Percentiles rank a stretch among this genome's conserved stretches.
These are phyloP conservation scores for Trichoderma gamsii DNA, from an alignment of 495 filamentous ascomycete genomes.

Conservation along the genomic window DNA sequence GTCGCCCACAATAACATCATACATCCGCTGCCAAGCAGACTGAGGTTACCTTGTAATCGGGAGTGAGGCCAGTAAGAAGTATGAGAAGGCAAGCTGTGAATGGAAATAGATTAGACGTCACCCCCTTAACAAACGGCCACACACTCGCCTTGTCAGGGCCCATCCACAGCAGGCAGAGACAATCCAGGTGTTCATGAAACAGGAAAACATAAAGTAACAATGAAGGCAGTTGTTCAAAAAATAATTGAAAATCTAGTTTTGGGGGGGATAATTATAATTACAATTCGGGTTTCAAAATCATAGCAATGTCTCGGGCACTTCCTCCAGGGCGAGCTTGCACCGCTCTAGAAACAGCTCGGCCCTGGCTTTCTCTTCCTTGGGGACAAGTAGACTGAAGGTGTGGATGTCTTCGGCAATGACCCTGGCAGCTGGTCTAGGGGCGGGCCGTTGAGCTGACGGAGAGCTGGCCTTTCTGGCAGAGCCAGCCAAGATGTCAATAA, in stretches of 20 bases:
- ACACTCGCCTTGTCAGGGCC: background rate
- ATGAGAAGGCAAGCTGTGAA: background rate
- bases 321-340: slow-evolving; percentile 74
- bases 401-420: slow-evolving; percentile 53
- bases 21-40: background rate
- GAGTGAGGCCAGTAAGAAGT: background rate
- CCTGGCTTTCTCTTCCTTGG: slow-evolving; percentile 69
- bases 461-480: slow-evolving; percentile 28
- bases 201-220: background rate
- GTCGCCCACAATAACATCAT: background rate
- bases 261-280: slow-evolving; percentile 12
- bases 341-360: slow-evolving; percentile 76
- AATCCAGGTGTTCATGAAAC: background rate
- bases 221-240: slow-evolving; percentile 1
- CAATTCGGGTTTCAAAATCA: slow-evolving; percentile 17
- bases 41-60: background rate
- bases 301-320: slow-evolving; percentile 74
- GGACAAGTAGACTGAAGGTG: slow-evolving; percentile 72
- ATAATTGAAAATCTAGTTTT: slow-evolving; percentile 6
- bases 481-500: slow-evolving; percentile 71
- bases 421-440: slow-evolving; percentile 31
- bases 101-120: background rate
- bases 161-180: background rate
- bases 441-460: slow-evolving; percentile 23
- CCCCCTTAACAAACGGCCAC: background rate